Base-by-base conservation (phyloP, 257 asterid species). In the Euphrasia confusa region DNA sequence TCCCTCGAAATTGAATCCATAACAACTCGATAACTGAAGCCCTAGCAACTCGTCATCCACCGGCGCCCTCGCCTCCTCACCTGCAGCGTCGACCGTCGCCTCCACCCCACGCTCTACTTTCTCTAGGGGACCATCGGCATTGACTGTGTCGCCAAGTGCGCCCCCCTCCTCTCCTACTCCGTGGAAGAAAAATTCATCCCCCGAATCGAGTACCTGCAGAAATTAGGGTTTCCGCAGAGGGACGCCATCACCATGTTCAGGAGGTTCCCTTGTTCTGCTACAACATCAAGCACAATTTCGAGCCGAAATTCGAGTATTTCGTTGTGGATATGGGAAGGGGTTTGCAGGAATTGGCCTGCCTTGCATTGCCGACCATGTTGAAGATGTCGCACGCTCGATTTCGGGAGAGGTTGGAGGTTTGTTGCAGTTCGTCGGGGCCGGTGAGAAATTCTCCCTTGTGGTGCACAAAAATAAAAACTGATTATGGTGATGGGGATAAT, bases 311-410 rank as follows among this genome's bases (percentile, higher is more conserved):
- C 13, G 78, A 92, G 60, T 92, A 89, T 60, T 84, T 89, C 61
- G 79, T 88, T 73, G 87, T 84, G 80, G 96, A 89, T 64, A 92
- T 89, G 95, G 93, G 97, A 50, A 83, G 99, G 78, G 96, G 78
- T 44, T 54, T 84, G 84, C 79, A 72, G 83, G 97, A 89, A 59
- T 58, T 92, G 83, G 81, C 83, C 48, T 88, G 80, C 75, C 74
- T 83, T 80, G 78, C 93, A n/a, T 72, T 90, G 83, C 86, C 95
- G 30, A 72, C 84, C 26, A 81, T 88, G 98, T 71, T 91, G 81
- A 91, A 88, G 78, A 65, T 71, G 7, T 52, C 84, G n/a, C n/a
- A n/a, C n/a, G 1, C 32, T 1, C 66, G 75, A 45, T 91, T 88
- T 24, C 71, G 55, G 70, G 81, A 81, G 74, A 79, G 86, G 86